These are phyloP conservation scores for Pachysandra terminalis DNA, from an alignment of 164 flowering plant genomes.

Conservation along the genomic window DNA sequence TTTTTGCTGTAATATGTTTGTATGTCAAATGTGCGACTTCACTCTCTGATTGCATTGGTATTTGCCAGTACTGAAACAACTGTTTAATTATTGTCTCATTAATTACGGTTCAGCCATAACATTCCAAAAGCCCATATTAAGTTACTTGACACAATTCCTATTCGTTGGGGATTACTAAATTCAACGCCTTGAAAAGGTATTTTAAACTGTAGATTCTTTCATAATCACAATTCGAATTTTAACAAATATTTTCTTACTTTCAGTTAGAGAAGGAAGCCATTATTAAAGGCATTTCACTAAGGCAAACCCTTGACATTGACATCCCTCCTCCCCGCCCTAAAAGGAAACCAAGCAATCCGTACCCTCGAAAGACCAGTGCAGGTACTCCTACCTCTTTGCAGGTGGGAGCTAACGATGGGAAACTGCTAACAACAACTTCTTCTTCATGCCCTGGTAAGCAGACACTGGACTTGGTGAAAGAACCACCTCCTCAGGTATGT, in stretches of 20 bases:
- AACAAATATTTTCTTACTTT: constrained; percentile 19
- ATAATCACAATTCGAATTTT: not conserved
- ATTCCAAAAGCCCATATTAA: not conserved
- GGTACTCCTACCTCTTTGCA: constrained; percentile 26
- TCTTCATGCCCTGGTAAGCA: constrained; percentile 32
- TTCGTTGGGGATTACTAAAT: not conserved
- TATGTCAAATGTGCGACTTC: not conserved
- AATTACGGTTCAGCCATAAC: not conserved
- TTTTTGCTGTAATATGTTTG: not conserved
- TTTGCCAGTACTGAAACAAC: not conserved
- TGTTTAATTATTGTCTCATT: not conserved
- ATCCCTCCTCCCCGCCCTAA: constrained; percentile 99
- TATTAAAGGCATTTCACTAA: constrained; percentile 66
- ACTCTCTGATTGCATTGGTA: not conserved
- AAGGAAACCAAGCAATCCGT: constrained; percentile 91
- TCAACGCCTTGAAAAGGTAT: no score
- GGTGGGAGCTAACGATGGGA: constrained; percentile 48
- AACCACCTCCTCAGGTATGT: constrained; percentile 52
- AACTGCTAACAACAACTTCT: constrained; percentile 30
- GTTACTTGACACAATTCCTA: not conserved
- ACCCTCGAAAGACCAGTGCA: constrained; percentile 71
- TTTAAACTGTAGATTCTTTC: constrained; percentile 6
- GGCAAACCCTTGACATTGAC: constrained; percentile 72
- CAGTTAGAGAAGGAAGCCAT: constrained; percentile 95
- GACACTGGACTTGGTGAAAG: constrained; percentile 50